These are phyloP conservation scores for Mycotypha africana DNA, from an alignment of 371 early-diverging fungal genomes.

Conservation along the genomic window DNA sequence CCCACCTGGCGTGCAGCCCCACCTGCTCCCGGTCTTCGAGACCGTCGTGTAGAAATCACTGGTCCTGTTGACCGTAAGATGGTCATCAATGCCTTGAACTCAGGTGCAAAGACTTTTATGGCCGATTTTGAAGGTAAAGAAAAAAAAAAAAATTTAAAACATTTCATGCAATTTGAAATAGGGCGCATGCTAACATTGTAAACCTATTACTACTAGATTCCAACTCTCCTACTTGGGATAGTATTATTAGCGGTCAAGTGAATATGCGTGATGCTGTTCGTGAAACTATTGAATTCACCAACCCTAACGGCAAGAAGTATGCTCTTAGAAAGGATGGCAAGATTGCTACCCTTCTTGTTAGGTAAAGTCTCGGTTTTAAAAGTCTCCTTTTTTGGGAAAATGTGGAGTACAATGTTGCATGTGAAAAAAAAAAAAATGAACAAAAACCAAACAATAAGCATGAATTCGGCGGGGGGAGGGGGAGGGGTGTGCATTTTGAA, in stretches of 20 bases:
- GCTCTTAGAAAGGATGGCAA: conserved; percentile 70
- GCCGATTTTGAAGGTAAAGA: conserved; percentile 90
- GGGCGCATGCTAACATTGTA: too few relatives aligned
- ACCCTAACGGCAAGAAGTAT: conserved; percentile 91
- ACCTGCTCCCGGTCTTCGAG: conserved; percentile 88
- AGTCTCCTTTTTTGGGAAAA: not conserved
- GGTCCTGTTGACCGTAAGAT: conserved; percentile 98
- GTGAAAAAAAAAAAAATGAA: not conserved
- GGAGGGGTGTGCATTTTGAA: too few relatives aligned
- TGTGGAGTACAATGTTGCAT: too few relatives aligned
- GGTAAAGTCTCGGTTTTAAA: conserved; percentile 40
- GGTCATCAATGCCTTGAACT: conserved; percentile 97
- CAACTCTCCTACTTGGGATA: conserved; percentile 90
- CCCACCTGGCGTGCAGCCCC: conserved; percentile 84
- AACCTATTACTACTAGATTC: conserved; percentile 62
- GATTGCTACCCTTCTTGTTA: conserved; percentile 84
- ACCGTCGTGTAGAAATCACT: conserved; percentile 95
- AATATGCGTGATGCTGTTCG: conserved; percentile 91
- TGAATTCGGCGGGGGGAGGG: too few relatives aligned
- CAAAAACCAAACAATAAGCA: too few relatives aligned
- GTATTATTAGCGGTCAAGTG: conserved; percentile 81
- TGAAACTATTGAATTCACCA: conserved; percentile 77
- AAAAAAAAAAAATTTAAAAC: not conserved
- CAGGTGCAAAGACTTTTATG: conserved; percentile 92
- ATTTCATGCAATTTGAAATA: too few relatives aligned